Evolutionary conservation across 805 yeast species (phyloP).

Genomic region (Hanseniaspora vineae): DNA sequence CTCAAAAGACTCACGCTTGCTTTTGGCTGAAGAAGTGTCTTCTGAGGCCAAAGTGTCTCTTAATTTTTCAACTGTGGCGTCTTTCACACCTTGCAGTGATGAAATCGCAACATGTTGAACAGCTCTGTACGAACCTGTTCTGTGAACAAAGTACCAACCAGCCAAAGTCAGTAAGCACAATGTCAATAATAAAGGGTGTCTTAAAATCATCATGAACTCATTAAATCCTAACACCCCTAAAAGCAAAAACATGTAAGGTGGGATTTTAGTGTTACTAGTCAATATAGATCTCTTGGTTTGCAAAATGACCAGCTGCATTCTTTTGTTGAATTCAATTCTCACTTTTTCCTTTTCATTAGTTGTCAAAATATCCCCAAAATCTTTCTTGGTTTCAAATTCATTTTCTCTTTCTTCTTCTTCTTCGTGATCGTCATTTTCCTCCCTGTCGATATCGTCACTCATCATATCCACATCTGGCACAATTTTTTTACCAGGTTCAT

Average conservation of each 20-base stretch:
- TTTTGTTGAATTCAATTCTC: constrained; percentile 49
- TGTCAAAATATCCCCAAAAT: constrained; percentile 44
- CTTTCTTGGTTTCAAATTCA: constrained; percentile 26
- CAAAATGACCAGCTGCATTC: constrained; percentile 64
- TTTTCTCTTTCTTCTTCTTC: constrained; percentile 33
- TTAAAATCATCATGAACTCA: constrained; percentile 76
- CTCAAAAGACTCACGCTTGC: constrained; percentile 17
- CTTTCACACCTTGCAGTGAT: constrained; percentile 42
- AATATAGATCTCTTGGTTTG: constrained; percentile 84
- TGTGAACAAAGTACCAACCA: constrained; percentile 47
- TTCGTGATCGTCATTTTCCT: constrained; percentile 23
- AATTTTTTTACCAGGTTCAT: constrained; percentile 34
- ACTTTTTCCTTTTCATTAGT: constrained; percentile 46
- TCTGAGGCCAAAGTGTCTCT: constrained; percentile 46
- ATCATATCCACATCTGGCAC: constrained; percentile 42
- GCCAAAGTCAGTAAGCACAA: constrained; percentile 49
- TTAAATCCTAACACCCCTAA: constrained; percentile 85
- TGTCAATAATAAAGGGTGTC: constrained; percentile 75
- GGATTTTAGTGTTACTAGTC: constrained; percentile 60
- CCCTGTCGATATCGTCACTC: constrained; percentile 20
- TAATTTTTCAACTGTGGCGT: constrained; percentile 43
- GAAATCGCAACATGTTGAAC: constrained; percentile 46
- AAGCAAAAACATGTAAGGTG: constrained; percentile 65
- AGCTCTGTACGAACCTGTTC: constrained; percentile 66
- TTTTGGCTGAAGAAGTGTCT: constrained; percentile 14